phyloP scores from a whole-genome alignment of 2,329 filamentous ascomycete species.

The Aspergillus carbonarius region DNA sequence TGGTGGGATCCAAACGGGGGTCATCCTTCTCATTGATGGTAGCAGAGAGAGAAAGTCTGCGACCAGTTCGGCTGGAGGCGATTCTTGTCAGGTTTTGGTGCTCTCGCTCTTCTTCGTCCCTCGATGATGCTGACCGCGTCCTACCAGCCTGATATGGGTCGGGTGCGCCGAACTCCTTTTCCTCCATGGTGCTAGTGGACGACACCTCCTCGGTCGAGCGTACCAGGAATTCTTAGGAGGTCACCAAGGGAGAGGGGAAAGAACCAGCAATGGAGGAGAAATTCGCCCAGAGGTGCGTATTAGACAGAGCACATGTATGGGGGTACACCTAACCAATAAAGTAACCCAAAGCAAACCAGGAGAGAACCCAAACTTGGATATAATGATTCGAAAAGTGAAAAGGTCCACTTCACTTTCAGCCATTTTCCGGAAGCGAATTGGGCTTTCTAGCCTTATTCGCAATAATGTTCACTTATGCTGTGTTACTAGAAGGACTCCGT shows the following conservation, averaged over 20 bases:
- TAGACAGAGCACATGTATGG: not conserved
- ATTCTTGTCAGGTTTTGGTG: constrained; percentile 17
- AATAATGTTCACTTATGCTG: not conserved
- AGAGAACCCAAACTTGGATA: not conserved
- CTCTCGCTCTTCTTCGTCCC: not conserved
- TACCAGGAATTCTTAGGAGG: not conserved
- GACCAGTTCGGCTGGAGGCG: constrained; percentile 25
- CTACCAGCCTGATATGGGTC: not conserved
- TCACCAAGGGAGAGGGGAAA: not conserved
- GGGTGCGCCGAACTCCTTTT: not conserved
- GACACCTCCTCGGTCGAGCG: not conserved
- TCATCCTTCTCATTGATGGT: constrained; percentile 14
- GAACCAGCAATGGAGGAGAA: not conserved
- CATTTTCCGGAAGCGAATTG: not conserved
- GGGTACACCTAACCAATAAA: not conserved
- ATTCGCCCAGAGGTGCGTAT: not conserved
- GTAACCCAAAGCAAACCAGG: not conserved
- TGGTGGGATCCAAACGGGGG: constrained; percentile 24
- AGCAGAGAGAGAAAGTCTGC: constrained; percentile 17
- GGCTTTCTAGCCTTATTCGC: not conserved
- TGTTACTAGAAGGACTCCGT: not conserved
- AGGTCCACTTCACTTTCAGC: not conserved
- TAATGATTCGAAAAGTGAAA: not conserved
- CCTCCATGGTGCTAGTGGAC: not conserved
- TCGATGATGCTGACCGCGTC: not conserved